Percentiles rank a stretch among this genome's conserved stretches.
These are phyloP conservation scores for Ceratonia siliqua DNA, from an alignment of 306 rosid genomes.

Conservation along the genomic window DNA sequence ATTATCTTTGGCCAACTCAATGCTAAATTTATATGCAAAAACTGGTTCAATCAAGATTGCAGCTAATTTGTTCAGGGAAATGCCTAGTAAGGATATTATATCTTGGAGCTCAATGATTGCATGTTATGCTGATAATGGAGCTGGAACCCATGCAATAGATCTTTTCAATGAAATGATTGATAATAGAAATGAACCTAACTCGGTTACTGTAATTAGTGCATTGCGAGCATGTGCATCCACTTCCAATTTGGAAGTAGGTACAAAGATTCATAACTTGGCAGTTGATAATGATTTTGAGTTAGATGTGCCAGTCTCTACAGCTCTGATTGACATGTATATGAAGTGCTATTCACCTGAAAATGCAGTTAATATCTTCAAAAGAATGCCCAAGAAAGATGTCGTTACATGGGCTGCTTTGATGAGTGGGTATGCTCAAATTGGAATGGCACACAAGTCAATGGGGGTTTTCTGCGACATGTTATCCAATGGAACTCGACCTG, in stretches of 20 bases:
- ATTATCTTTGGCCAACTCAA: constrained; percentile 58
- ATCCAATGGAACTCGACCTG: constrained; percentile 50
- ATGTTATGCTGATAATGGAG: constrained; percentile 68
- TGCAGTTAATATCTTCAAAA: constrained; percentile 56
- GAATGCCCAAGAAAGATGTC: constrained; percentile 75
- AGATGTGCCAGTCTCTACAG: constrained; percentile 59
- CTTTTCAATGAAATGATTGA: constrained; percentile 66
- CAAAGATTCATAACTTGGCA: constrained; percentile 60
- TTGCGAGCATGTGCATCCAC: constrained; percentile 64
- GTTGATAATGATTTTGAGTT: constrained; percentile 51
- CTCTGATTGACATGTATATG: constrained; percentile 77
- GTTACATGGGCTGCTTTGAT: constrained; percentile 75
- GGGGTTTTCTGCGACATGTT: constrained; percentile 57
- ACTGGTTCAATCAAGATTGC: constrained; percentile 54
- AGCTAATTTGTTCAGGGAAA: constrained; percentile 53
- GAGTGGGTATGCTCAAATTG: constrained; percentile 65
- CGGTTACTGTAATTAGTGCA: constrained; percentile 61
- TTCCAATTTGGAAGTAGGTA: constrained; percentile 62
- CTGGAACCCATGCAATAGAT: constrained; percentile 48
- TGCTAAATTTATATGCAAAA: constrained; percentile 67
- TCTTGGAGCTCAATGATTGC: constrained; percentile 91
- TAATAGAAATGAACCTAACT: constrained; percentile 52
- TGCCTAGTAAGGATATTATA: constrained; percentile 62
- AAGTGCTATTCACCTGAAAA: constrained; percentile 62
- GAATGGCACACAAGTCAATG: constrained; percentile 67